A percentile compares a stretch with the other conserved stretches of the same genome.
Conservation (phyloP, 345 rosid genomes). For the Bruguiera sexangula region DNA sequence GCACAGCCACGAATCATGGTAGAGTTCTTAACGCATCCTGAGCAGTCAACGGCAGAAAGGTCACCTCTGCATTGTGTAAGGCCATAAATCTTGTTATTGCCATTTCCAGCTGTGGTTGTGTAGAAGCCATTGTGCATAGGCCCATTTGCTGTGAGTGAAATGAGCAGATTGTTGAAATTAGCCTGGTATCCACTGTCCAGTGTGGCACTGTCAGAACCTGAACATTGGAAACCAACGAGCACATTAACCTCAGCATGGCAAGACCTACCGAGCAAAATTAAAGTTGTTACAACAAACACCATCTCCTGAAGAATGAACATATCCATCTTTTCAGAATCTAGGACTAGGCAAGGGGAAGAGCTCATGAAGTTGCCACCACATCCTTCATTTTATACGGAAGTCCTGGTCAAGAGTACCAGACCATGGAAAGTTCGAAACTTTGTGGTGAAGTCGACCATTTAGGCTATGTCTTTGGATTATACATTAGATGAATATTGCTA, state of each 20-base stretch:
- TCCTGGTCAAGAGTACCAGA: neutral
- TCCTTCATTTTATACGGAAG: neutral
- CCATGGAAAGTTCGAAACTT: neutral
- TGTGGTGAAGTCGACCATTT: slow-evolving; percentile 3
- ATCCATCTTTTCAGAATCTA: neutral
- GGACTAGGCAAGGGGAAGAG: neutral
- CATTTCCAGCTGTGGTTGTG: slow-evolving; percentile 23
- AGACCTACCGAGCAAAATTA: slow-evolving; percentile 3
- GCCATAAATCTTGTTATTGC: slow-evolving; percentile 26
- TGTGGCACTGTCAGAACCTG: slow-evolving; percentile 25
- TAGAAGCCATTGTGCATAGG: slow-evolving; percentile 29
- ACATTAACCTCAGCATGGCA: slow-evolving; percentile 31
- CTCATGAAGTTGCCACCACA: neutral
- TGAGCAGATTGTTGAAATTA: slow-evolving; percentile 26
- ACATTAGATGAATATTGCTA: neutral
- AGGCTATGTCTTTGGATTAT: neutral
- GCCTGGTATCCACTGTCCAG: slow-evolving; percentile 19
- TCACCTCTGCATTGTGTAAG: slow-evolving; percentile 44
- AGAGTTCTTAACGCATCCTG: slow-evolving; percentile 28
- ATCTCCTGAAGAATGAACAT: slow-evolving; percentile 8
- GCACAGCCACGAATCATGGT: slow-evolving; percentile 16
- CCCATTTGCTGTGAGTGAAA: slow-evolving; percentile 27
- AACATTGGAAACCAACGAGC: too few species aligned
- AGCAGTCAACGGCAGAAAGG: slow-evolving; percentile 28
- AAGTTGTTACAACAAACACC: slow-evolving; percentile 13